Percentiles rank a stretch among this genome's conserved stretches.
Conservation (phyloP, 2,329 filamentous ascomycete genomes). For the Bipolaris victoriae region DNA sequence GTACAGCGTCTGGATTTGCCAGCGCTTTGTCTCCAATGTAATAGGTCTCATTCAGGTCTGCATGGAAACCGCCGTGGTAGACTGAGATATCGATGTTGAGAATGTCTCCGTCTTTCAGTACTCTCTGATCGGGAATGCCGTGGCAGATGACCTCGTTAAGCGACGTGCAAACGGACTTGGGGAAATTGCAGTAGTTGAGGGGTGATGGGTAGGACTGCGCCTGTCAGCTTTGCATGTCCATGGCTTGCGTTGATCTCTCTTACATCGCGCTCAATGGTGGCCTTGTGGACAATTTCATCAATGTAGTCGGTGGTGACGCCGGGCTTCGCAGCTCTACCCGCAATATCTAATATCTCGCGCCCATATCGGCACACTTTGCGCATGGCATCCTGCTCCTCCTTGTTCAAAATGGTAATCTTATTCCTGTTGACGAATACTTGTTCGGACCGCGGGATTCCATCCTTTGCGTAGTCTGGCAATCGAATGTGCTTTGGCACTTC, state of each 20-base stretch:
- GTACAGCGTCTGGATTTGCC: constrained; percentile 82
- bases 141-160: constrained; percentile 98
- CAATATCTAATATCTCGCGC: constrained; percentile 90
- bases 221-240: constrained; percentile 19
- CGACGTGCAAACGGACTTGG: constrained; percentile 97
- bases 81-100: constrained; percentile 95
- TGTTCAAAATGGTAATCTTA: constrained; percentile 82
- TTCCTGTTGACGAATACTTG: constrained; percentile 72
- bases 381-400: constrained; percentile 85
- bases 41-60: constrained; percentile 97
- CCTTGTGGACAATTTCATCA: constrained; percentile 93
- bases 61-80: constrained; percentile 94
- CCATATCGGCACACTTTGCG: constrained; percentile 86
- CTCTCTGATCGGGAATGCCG: constrained; percentile 91
- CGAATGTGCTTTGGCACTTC: constrained; percentile 78
- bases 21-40: constrained; percentile 91
- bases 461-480: constrained; percentile 84
- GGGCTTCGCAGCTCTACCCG: constrained; percentile 81
- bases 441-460: constrained; percentile 75
- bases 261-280: constrained; percentile 90
- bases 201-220: constrained; percentile 90
- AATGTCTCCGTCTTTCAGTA: constrained; percentile 90
- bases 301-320: constrained; percentile 96
- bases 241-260: constrained; percentile 43
- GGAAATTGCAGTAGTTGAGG: constrained; percentile 93